phyloP scores from a whole-genome alignment of 78 protist genomes.

The Protostelium mycophagum region DNA sequence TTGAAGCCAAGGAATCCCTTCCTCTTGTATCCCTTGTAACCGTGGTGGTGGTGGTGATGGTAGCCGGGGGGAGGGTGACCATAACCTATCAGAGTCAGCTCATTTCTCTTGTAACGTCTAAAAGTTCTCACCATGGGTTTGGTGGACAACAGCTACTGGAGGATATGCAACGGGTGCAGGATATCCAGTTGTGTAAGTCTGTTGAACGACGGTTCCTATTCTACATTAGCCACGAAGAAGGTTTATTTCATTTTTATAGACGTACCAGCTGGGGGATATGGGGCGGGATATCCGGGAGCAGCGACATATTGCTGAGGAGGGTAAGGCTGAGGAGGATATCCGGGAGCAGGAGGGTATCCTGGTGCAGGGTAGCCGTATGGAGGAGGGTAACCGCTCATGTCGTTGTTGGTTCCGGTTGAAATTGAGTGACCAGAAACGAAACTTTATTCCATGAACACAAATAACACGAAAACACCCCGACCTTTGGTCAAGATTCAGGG shows the following conservation, averaged over 20 bases:
- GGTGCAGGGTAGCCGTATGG: conserved; percentile 1
- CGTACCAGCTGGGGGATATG: background rate
- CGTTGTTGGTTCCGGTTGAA: background rate
- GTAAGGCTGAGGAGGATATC: background rate
- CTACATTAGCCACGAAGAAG: no score
- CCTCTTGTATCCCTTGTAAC: background rate
- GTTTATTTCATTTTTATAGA: no score
- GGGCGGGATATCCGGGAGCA: no score
- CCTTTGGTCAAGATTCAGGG: no score
- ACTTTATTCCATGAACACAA: no score
- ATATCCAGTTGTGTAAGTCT: background rate
- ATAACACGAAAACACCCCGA: no score
- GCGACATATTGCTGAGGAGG: no score
- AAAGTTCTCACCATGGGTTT: background rate
- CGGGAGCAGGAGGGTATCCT: background rate
- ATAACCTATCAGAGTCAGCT: background rate
- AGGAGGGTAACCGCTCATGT: background rate
- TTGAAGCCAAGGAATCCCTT: background rate
- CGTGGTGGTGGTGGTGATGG: background rate
- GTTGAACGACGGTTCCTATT: no score
- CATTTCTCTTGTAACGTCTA: background rate
- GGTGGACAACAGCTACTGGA: background rate
- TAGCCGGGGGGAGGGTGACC: background rate
- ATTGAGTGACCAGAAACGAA: no score
- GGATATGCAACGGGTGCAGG: background rate